Percentiles rank a stretch among this genome's conserved stretches.
These are phyloP conservation scores for Harrya chromipes DNA, from an alignment of 768 basidiomycete species.

Conservation along the genomic window DNA sequence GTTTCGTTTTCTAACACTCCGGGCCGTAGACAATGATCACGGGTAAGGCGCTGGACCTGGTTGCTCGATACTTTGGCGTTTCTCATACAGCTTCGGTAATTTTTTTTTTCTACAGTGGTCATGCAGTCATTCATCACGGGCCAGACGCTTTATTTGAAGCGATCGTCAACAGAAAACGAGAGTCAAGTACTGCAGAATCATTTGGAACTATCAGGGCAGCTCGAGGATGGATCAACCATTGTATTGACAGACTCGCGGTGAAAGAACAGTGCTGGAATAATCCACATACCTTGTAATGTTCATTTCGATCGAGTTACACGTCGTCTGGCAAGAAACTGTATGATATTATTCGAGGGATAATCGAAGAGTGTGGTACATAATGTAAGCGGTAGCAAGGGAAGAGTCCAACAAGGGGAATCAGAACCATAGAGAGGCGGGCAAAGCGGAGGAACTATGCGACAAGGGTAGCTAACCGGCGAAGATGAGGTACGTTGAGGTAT, in stretches of 20 bases:
- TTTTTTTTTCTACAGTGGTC: not conserved
- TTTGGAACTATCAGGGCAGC: slow-evolving; percentile 43
- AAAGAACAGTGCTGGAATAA: not conserved
- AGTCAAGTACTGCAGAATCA: slow-evolving; percentile 45
- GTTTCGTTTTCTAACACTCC: slow-evolving; percentile 4
- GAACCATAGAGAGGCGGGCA: not conserved
- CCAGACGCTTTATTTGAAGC: slow-evolving; percentile 45
- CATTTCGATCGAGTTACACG: not conserved
- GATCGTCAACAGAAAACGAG: slow-evolving; percentile 24
- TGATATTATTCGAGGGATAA: slow-evolving; percentile 17
- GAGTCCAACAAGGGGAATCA: not conserved
- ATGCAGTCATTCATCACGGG: slow-evolving; percentile 20
- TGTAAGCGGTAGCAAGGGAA: slow-evolving; percentile 12
- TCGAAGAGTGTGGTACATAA: slow-evolving; percentile 17
- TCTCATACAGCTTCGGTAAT: slow-evolving; percentile 14
- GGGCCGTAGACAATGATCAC: slow-evolving; percentile 50
- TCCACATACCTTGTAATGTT: not conserved
- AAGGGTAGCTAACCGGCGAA: slow-evolving; percentile 82
- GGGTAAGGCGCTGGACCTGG: slow-evolving; percentile 62
- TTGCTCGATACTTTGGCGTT: slow-evolving; percentile 29
- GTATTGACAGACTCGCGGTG: slow-evolving; percentile 10
- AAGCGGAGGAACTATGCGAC: slow-evolving; percentile 52
- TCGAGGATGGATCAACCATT: slow-evolving; percentile 49
- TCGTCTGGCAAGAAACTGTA: not conserved
- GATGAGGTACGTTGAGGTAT: slow-evolving; percentile 85